Percentiles rank a stretch among this genome's conserved stretches.
Evolutionary conservation across 805 yeast species (phyloP).

Genomic region (Jamesozyma hellenica): DNA sequence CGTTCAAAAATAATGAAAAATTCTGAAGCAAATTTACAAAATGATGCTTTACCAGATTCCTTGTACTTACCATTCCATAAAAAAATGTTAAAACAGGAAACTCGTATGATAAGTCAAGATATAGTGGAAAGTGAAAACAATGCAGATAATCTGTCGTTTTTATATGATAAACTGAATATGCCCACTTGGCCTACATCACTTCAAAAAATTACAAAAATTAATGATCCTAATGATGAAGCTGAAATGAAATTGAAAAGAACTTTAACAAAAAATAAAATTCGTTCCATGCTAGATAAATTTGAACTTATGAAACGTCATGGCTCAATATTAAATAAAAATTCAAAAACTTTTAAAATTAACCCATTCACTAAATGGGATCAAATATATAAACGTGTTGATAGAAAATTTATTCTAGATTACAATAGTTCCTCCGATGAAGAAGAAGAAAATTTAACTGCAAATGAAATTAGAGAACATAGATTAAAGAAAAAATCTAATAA

Average conservation of each 20-base stretch:
- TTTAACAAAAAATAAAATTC: slow-evolving; percentile 41
- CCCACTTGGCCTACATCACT: slow-evolving; percentile 41
- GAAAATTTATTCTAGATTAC: slow-evolving; percentile 15
- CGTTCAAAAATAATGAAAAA: neutral
- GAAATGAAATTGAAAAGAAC: slow-evolving; percentile 45
- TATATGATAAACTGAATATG: slow-evolving; percentile 36
- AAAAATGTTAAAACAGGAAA: slow-evolving; percentile 55
- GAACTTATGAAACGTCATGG: slow-evolving; percentile 18
- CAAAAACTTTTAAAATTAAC: slow-evolving; percentile 10
- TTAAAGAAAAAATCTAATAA: slow-evolving; percentile 5
- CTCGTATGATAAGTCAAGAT: slow-evolving; percentile 48
- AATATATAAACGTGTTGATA: slow-evolving; percentile 17
- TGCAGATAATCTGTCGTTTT: slow-evolving; percentile 37
- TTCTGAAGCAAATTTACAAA: neutral
- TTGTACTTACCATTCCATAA: slow-evolving; percentile 41
- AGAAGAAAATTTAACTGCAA: slow-evolving; percentile 10
- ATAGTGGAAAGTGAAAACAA: slow-evolving; percentile 38
- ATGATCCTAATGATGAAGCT: slow-evolving; percentile 35
- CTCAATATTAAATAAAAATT: slow-evolving; percentile 12
- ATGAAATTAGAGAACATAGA: slow-evolving; percentile 15
- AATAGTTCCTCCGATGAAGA: slow-evolving; percentile 28
- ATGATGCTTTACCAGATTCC: slow-evolving; percentile 41
- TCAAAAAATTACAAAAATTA: slow-evolving; percentile 40
- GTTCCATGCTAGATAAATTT: slow-evolving; percentile 25
- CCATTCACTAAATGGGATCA: slow-evolving; percentile 11